Base-by-base conservation (phyloP, 2,329 filamentous ascomycete genomes). In the Nemania abortiva region DNA sequence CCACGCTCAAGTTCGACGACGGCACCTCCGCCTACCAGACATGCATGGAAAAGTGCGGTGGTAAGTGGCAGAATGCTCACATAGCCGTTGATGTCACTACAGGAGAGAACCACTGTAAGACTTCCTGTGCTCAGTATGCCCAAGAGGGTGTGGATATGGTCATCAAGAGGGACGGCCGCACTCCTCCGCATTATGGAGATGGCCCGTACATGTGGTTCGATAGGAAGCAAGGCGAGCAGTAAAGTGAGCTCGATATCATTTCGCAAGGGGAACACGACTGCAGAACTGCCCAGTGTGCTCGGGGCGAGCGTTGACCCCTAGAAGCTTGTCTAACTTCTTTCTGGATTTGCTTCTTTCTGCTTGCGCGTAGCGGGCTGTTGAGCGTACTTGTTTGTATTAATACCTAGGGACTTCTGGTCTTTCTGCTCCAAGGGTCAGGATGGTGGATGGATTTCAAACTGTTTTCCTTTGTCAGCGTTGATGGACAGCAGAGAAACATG, bases 21-120 rank as follows among this genome's bases (percentile, higher is more conserved):
- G 60, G 59, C 1, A 24, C 4, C 9, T 18, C 24, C 0, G 60
- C 63, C 15, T 68, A 53, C 45, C 62, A 70, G 13, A n/a, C 27
- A 18, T 70, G 68, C 52, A 50, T 72, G 61, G 13, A 20, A 1
- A 27, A 34, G 13, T 72, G 70, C 39, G 1, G 7, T 2, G 47
- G 59, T 15, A 56, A 24, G 18, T 34, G 11, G n/a, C 66, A 65
- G 22, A 11, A 1, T 6, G 57, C 45, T 15, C 13, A n/a, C n/a
- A n/a, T n/a, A n/a, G n/a, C 13, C 10, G 52, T 27, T 15, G 9
- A 34, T 5, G 47, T 65, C 22, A 18, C 9, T 11, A 18, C 37
- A n/a, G 45, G 63, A 22, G 7, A 50, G 7, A 10, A 2, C 53
- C 39, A 10, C 6, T 70, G 67, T 57, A 22, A 22, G 2, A 60